Base-by-base conservation (phyloP, 1,284 basidiomycete genomes). In the Naganishia sp. region DNA sequence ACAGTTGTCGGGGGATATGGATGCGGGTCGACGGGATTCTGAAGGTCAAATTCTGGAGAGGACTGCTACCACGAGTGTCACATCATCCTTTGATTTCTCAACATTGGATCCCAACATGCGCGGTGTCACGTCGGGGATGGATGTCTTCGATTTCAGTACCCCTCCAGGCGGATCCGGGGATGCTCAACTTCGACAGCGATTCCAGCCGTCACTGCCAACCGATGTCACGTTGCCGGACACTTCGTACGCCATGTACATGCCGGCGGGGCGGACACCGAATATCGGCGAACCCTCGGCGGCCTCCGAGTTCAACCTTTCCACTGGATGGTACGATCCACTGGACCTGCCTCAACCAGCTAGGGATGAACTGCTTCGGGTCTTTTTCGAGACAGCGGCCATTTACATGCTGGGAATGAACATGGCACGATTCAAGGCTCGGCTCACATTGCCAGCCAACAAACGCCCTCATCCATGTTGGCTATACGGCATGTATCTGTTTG, bases 241-340 rank as follows among this genome's bases (percentile, higher is more conserved):
- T 10, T 54, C 41, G 42, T 49, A 45, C 28, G 50, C 56, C 17
- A 39, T 56, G 35, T 66, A 49, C 32, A 15, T 54, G 28, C 63
- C 46, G 18, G n/a, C 51, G 3, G 32, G 52, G 35, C 43, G 46
- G 5, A 18, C 35, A 15, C 53, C 39, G 23, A 45, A 49, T 28
- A 32, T 58, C 28, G 23, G 52, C 10, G 51, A 45, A 42, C 23
- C 57, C 3, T 57, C 66, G 15, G 21, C 52, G 18, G 49, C 60
- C 6, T 51, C 56, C 23, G 47, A 67, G 21, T 64, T 54, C n/a
- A 67, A 69, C 28, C 46, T 75, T 2, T 65, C 71, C 0, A 72
- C 72, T 1, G 74, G 74, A 0, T 76, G 75, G 75, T 74, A 74
- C 54, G 75, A 76, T 56, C 70, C 73, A 11, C 68, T 70, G 21